Evolutionary conservation across 805 yeast species (phyloP).

Genomic region (Blastobotrys robertii): DNA sequence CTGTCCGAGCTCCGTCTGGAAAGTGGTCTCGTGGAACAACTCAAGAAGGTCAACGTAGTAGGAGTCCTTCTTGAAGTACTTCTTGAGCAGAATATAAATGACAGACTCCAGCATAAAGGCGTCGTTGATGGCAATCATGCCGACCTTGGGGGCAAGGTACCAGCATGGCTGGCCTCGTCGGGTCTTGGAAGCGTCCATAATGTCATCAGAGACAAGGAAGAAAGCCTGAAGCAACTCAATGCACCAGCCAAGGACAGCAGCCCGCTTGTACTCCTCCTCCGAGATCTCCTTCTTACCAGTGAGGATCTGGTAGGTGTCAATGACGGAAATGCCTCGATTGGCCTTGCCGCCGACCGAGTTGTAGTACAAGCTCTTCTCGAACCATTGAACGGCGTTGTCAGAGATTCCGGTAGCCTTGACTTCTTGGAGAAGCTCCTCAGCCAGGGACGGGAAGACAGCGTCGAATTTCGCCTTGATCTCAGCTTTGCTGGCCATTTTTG

Average conservation of each 20-base stretch:
- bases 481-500: background rate
- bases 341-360: constrained; percentile 95
- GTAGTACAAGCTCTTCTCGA: constrained; percentile 54
- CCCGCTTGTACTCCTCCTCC: constrained; percentile 65
- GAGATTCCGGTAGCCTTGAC: constrained; percentile 70
- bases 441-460: constrained; percentile 64
- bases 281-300: constrained; percentile 55
- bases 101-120: constrained; percentile 95
- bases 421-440: constrained; percentile 58
- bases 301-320: constrained; percentile 81
- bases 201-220: constrained; percentile 95
- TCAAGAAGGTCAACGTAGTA: constrained; percentile 88
- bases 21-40: constrained; percentile 92
- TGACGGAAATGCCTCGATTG: constrained; percentile 91
- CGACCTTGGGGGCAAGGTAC: constrained; percentile 73
- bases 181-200: constrained; percentile 94
- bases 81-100: constrained; percentile 79
- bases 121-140: constrained; percentile 93
- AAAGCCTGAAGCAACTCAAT: constrained; percentile 92
- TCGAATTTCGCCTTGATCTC: constrained; percentile 24
- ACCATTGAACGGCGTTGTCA: constrained; percentile 80
- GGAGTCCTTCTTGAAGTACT: constrained; percentile 69
- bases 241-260: constrained; percentile 90
- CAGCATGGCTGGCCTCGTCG: constrained; percentile 99
- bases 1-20: constrained; percentile 97